Percentiles rank a stretch among this genome's conserved stretches.
phyloP scores from a whole-genome alignment of 345 rosid genomes.

The Arabidopsis suecica region DNA sequence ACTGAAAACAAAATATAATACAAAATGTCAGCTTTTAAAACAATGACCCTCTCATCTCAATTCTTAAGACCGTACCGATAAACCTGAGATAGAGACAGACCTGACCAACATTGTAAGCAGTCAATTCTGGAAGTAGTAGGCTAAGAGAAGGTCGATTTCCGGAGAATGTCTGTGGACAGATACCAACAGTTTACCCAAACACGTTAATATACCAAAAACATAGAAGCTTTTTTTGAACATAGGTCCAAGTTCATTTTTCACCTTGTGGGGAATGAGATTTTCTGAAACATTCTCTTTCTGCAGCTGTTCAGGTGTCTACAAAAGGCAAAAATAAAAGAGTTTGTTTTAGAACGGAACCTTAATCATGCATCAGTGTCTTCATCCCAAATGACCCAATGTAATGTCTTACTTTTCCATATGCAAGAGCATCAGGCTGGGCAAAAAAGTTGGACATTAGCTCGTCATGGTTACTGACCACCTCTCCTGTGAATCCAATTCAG shows the following conservation, averaged over 20 bases:
- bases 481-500: constrained; percentile 57
- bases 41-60: constrained; percentile 15
- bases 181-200: neutral
- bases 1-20: constrained; percentile 49
- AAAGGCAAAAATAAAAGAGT: constrained; percentile 27
- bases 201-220: neutral
- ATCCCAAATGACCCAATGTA: constrained; percentile 13
- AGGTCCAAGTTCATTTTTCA: constrained; percentile 37
- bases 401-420: constrained; percentile 87
- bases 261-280: constrained; percentile 95
- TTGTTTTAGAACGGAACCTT: constrained; percentile 22
- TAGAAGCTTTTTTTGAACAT: constrained; percentile 6
- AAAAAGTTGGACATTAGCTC: constrained; percentile 99
- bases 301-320: constrained; percentile 85
- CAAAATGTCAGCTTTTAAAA: neutral
- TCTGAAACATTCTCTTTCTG: constrained; percentile 72
- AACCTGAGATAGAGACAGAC: constrained; percentile 42
- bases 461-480: constrained; percentile 92
- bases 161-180: constrained; percentile 67
- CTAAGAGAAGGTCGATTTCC: constrained; percentile 96
- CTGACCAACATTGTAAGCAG: constrained; percentile 85
- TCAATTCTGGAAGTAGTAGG: constrained; percentile 81
- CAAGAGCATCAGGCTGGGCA: constrained; percentile 98
- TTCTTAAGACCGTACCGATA: constrained; percentile 3
- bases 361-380: constrained; percentile 13